phyloP scores from a whole-genome alignment of 192 early-diverging fungal species.

The Coemansia sp. region DNA sequence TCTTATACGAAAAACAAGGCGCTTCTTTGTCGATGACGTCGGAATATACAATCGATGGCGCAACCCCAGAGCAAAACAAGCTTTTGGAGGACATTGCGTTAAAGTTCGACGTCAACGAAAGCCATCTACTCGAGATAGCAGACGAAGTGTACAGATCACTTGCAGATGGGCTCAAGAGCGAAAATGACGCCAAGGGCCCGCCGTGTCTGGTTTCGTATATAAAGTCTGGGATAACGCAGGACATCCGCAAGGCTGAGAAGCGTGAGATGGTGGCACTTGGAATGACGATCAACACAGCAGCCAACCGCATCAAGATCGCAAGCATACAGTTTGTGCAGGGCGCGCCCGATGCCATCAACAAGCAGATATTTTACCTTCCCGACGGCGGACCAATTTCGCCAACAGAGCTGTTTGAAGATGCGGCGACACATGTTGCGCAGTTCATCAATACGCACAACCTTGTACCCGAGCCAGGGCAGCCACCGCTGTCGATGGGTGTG shows the following conservation, averaged over 20 bases:
- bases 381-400: slow-evolving; percentile 1
- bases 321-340: slow-evolving; percentile 32
- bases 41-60: slow-evolving; percentile 23
- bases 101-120: slow-evolving; percentile 22
- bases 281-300: slow-evolving; percentile 35
- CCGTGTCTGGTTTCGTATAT: slow-evolving; percentile 35
- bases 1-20: neutral
- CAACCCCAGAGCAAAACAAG: slow-evolving; percentile 33
- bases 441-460: slow-evolving; percentile 64
- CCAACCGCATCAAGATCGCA: slow-evolving; percentile 29
- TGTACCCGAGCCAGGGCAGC: neutral
- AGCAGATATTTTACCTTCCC: slow-evolving; percentile 34
- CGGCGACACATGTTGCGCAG: slow-evolving; percentile 75
- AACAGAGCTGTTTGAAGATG: slow-evolving; percentile 62
- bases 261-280: slow-evolving; percentile 9
- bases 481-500: slow-evolving; percentile 65
- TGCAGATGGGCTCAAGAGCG: slow-evolving; percentile 10
- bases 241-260: slow-evolving; percentile 22
- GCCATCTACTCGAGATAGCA: slow-evolving; percentile 21
- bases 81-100: slow-evolving; percentile 23
- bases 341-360: slow-evolving; percentile 32
- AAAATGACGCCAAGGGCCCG: slow-evolving; percentile 8
- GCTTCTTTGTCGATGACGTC: slow-evolving; percentile 6
- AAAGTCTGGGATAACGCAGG: slow-evolving; percentile 14
- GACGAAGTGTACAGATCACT: slow-evolving; percentile 23